A percentile compares a stretch with the other conserved stretches of the same genome.
These are phyloP conservation scores for Colletotrichum musicola DNA, from an alignment of 2,329 filamentous ascomycete genomes.

Conservation along the genomic window DNA sequence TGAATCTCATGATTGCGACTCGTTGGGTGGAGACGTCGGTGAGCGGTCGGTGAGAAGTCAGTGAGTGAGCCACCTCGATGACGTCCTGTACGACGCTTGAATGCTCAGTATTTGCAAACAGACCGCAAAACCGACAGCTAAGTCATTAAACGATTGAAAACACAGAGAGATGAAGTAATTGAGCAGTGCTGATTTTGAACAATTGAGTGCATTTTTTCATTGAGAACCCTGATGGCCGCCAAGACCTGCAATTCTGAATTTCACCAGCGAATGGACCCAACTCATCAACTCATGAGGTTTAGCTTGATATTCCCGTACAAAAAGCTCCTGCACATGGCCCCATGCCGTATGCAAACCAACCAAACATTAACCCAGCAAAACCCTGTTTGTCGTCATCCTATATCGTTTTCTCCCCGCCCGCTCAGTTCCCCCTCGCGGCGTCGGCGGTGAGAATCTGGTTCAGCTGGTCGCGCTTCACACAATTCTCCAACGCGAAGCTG, in stretches of 20 bases:
- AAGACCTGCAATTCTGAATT: slow-evolving; percentile 21
- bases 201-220: neutral
- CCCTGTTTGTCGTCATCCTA: neutral
- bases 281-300: neutral
- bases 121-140: neutral
- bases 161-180: neutral
- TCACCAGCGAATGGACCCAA: neutral
- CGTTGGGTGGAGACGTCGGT: neutral
- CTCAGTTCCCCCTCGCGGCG: slow-evolving; percentile 42
- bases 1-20: slow-evolving; percentile 11
- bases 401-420: neutral
- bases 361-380: neutral
- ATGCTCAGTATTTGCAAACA: neutral
- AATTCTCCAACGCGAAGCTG: slow-evolving; percentile 66
- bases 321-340: neutral
- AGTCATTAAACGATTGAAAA: neutral
- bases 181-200: neutral
- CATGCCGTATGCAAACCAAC: neutral
- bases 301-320: neutral
- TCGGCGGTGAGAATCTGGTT: slow-evolving; percentile 63
- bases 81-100: too few species aligned
- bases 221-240: slow-evolving; percentile 39
- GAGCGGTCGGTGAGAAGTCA: neutral
- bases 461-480: slow-evolving; percentile 62
- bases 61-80: too few species aligned